phyloP scores from a whole-genome alignment of 805 yeast species.

The Lipomyces kockii region DNA sequence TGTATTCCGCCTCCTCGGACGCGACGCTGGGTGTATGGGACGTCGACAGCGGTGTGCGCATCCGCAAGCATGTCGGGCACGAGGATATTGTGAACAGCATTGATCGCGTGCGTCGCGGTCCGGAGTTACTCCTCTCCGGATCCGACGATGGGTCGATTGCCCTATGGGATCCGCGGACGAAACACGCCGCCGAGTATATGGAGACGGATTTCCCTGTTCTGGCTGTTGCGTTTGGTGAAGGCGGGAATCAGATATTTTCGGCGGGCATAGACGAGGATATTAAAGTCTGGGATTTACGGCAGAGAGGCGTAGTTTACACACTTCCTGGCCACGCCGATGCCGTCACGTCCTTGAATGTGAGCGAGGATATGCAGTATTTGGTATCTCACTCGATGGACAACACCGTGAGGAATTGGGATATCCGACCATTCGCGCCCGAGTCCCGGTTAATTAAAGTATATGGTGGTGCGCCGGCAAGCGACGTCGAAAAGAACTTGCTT shows the following conservation, averaged over 20 bases:
- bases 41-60: conserved; percentile 57
- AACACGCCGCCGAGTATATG: conserved; percentile 49
- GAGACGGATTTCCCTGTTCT: conserved; percentile 63
- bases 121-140: conserved; percentile 54
- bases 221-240: conserved; percentile 52
- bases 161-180: conserved; percentile 71
- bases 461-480: conserved; percentile 59
- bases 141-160: conserved; percentile 67
- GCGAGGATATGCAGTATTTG: conserved; percentile 54
- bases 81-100: conserved; percentile 61
- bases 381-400: conserved; percentile 62
- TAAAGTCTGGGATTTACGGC: conserved; percentile 61
- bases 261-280: conserved; percentile 74
- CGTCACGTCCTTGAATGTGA: conserved; percentile 60
- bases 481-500: conserved; percentile 56
- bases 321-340: conserved; percentile 53
- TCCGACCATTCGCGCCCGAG: conserved; percentile 49
- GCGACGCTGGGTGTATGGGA: conserved; percentile 67
- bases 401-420: conserved; percentile 60
- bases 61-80: conserved; percentile 61
- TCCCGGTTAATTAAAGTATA: conserved; percentile 47
- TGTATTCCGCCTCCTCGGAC: conserved; percentile 66
- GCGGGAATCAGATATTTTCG: conserved; percentile 55
- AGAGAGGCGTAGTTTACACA: conserved; percentile 51
- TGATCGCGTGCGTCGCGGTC: conserved; percentile 44